These are phyloP conservation scores for Xylaria venustula DNA, from an alignment of 495 filamentous ascomycete species.

Conservation along the genomic window DNA sequence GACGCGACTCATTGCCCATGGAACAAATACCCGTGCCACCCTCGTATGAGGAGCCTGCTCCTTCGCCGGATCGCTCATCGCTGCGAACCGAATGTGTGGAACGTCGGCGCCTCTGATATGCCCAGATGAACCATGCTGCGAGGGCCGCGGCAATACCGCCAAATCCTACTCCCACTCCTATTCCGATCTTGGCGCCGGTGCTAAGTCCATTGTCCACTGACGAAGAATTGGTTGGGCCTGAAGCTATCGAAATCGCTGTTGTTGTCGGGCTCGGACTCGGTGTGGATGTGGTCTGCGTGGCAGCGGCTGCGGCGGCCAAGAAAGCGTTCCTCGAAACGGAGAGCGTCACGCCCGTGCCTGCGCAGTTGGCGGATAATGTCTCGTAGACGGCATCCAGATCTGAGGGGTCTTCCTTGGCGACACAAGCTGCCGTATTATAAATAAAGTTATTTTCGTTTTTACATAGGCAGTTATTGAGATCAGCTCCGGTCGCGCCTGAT, in stretches of 20 bases:
- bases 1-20: neutral
- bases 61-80: constrained; percentile 8
- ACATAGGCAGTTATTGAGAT: constrained; percentile 45
- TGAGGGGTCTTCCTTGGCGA: constrained; percentile 28
- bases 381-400: constrained; percentile 37
- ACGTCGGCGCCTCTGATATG: constrained; percentile 20
- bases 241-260: too few species aligned
- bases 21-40: neutral
- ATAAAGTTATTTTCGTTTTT: constrained; percentile 44
- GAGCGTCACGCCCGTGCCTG: constrained; percentile 30
- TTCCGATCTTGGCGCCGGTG: constrained; percentile 16
- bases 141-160: constrained; percentile 15
- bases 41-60: neutral
- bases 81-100: constrained; percentile 10
- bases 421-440: constrained; percentile 39
- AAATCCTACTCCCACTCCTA: constrained; percentile 21
- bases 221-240: neutral
- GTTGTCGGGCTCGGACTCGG: neutral
- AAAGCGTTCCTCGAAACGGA: constrained; percentile 26
- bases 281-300: constrained; percentile 30
- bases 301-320: constrained; percentile 24
- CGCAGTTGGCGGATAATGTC: constrained; percentile 37
- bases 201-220: constrained; percentile 2
- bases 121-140: constrained; percentile 27
- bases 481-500: constrained; percentile 23